phyloP scores from a whole-genome alignment of 805 yeast genomes.

The Starmera amethionina region DNA sequence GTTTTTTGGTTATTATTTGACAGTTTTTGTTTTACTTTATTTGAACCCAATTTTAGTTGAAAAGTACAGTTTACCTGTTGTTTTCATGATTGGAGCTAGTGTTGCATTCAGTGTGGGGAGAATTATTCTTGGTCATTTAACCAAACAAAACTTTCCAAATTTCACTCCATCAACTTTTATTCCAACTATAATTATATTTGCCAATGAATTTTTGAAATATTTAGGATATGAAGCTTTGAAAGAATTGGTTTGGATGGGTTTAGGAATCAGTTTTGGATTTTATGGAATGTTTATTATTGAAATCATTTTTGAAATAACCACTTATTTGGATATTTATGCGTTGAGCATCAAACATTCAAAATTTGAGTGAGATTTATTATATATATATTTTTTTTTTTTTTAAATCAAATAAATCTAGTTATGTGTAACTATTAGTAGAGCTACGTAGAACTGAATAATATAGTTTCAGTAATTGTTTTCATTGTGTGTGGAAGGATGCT shows the following conservation, averaged over 20 bases:
- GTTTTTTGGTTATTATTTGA: slow-evolving; percentile 39
- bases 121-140: slow-evolving; percentile 79
- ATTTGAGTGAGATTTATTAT: slow-evolving; percentile 22
- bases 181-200: slow-evolving; percentile 41
- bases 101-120: slow-evolving; percentile 86
- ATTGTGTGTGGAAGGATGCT: neutral
- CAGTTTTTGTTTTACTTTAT: slow-evolving; percentile 36
- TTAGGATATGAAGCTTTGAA: slow-evolving; percentile 25
- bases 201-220: slow-evolving; percentile 13
- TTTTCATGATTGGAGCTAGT: slow-evolving; percentile 62
- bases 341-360: slow-evolving; percentile 75
- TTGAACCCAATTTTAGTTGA: slow-evolving; percentile 38
- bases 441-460: no score
- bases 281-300: slow-evolving; percentile 68
- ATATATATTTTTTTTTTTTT: no score
- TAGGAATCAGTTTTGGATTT: slow-evolving; percentile 56
- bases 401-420: neutral
- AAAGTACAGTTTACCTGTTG: slow-evolving; percentile 40
- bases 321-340: slow-evolving; percentile 77
- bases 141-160: slow-evolving; percentile 68
- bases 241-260: slow-evolving; percentile 53
- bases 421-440: neutral
- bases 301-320: slow-evolving; percentile 70
- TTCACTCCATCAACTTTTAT: slow-evolving; percentile 61
- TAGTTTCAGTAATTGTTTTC: no score